Percentiles rank a stretch among this genome's conserved stretches.
These are phyloP conservation scores for Boletus holoroseus DNA, from an alignment of 1,284 basidiomycete genomes.

Conservation along the genomic window DNA sequence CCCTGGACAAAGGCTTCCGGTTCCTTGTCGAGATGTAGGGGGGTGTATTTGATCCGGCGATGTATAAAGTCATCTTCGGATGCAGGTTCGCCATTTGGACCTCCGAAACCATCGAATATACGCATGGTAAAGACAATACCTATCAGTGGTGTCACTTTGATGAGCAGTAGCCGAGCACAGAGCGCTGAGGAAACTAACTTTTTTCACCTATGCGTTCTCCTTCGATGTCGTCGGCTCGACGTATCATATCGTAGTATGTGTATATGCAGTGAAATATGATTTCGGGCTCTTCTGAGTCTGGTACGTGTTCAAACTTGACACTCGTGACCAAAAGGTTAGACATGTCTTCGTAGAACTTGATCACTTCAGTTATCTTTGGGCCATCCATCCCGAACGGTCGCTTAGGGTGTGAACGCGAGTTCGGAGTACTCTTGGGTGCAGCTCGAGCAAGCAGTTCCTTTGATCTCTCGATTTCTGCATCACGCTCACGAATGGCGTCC, in stretches of 20 bases:
- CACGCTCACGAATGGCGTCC: constrained; percentile 48
- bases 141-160: constrained; percentile 24
- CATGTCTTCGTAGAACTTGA: constrained; percentile 57
- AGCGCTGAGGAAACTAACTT: constrained; percentile 33
- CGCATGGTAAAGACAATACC: constrained; percentile 58
- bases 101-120: constrained; percentile 38
- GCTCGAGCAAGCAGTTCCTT: constrained; percentile 43
- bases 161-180: not conserved
- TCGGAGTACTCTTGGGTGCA: constrained; percentile 28
- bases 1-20: constrained; percentile 45
- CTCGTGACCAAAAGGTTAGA: constrained; percentile 52
- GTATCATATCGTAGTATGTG: constrained; percentile 39
- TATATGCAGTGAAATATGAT: constrained; percentile 49
- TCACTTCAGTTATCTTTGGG: constrained; percentile 46
- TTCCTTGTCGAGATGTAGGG: constrained; percentile 60
- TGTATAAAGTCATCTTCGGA: constrained; percentile 36
- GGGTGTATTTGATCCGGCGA: constrained; percentile 52
- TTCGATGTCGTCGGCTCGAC: constrained; percentile 28
- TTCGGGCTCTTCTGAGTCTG: constrained; percentile 35
- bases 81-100: constrained; percentile 30
- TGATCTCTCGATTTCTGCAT: constrained; percentile 56
- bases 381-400: constrained; percentile 40
- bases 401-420: constrained; percentile 31
- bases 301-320: constrained; percentile 39
- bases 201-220: constrained; percentile 31